phyloP scores from a whole-genome alignment of 163 green algal species.

The Botryococcus braunii region DNA sequence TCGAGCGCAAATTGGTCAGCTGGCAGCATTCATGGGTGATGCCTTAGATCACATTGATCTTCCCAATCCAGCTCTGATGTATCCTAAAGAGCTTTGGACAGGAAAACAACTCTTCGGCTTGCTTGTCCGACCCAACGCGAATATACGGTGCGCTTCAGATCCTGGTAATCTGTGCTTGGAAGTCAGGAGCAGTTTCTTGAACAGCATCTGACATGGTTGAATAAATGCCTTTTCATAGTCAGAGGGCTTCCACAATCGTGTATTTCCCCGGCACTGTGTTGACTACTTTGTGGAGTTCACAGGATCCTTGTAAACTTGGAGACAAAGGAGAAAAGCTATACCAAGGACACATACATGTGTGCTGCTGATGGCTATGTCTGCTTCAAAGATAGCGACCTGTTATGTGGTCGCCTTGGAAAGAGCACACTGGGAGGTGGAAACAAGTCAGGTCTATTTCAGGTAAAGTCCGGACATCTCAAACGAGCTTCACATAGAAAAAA shows the following conservation, averaged over 20 bases:
- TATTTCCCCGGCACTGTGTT: too few species aligned
- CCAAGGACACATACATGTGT: slow-evolving; percentile 70
- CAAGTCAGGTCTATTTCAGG: slow-evolving; percentile 85
- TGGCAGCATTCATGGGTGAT: slow-evolving; percentile 67
- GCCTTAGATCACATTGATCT: slow-evolving; percentile 45
- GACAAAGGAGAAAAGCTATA: slow-evolving; percentile 83
- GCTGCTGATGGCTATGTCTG: slow-evolving; percentile 80
- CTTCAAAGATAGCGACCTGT: slow-evolving; percentile 80
- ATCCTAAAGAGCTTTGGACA: slow-evolving; percentile 89
- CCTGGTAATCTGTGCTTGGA: too few species aligned
- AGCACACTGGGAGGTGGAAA: slow-evolving; percentile 77
- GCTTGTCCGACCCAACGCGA: slow-evolving; percentile 69
- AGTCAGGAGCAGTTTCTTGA: too few species aligned
- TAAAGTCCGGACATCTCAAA: not conserved
- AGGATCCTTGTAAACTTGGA: slow-evolving; percentile 83
- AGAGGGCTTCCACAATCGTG: too few species aligned
- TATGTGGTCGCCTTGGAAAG: slow-evolving; percentile 91
- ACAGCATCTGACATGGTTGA: too few species aligned
- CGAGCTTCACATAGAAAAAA: too few species aligned
- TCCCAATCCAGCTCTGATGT: slow-evolving; percentile 70
- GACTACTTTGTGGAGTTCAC: too few species aligned
- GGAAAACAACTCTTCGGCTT: slow-evolving; percentile 92
- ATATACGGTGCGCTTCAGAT: slow-evolving; percentile 25
- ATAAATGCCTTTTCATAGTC: too few species aligned
- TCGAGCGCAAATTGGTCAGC: slow-evolving; percentile 57